Base-by-base conservation (phyloP, 768 basidiomycete species). In the Boletus insuetus region DNA sequence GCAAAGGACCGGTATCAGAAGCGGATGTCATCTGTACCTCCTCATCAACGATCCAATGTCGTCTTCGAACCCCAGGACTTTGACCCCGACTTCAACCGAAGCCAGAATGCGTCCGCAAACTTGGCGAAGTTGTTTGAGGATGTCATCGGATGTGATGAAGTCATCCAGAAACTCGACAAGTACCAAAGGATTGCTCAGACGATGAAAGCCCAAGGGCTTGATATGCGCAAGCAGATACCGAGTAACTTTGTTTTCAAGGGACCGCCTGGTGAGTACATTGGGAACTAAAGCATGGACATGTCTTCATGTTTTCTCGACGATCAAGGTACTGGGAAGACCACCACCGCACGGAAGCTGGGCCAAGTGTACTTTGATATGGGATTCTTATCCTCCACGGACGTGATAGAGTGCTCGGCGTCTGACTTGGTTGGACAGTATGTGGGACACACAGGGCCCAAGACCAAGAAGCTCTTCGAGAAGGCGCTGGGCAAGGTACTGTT, bases 381-480 rank as follows among this genome's bases (percentile, higher is more conserved):
- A 0, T 74, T 84, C 56, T 65, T 84, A 9, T 69, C 75, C 29
- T 75, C 73, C 2, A 24, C 61, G 2, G 77, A 84, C n/a, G 84
- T 89, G 40, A 64, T 80, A 9, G 87, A 89, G 64, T 84, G 85
- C 64, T 87, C 86, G 0, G 85, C 84, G 0, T 78, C 85, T 2
- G 87, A 89, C 57, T 75, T 89, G 31, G 81, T 88, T 2, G 87
- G 82, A 1, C 75, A 86, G 61, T 88, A 82, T 47, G 80, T 88
- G 10, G 87, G 87, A 6, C 86, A 88, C 0, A 88, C 87, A 0
- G 87, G 86, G 1, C 86, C 85, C 0, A 86, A 86, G 66, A 84
- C 83, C 1, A 74, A 69, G 58, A 74, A 80, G 50, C 61, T 82
- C 1, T 80, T 89, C 45, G 82, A 86, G 44, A 83, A 81, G 64